Evolutionary conservation across 192 early-diverging fungal species (phyloP).

Genomic region (Piromyces sp.): DNA sequence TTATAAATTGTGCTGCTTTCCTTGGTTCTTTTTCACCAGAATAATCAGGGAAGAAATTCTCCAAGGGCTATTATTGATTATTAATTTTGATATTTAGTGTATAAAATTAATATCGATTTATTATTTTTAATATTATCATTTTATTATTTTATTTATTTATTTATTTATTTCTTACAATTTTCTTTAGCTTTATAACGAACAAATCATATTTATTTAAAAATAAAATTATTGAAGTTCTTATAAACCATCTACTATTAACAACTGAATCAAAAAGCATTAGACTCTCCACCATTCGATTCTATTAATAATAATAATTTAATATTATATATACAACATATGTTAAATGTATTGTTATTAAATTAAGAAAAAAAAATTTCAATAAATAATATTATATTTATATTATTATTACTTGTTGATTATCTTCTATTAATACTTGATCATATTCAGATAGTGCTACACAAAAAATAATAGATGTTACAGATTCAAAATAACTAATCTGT

Average conservation of each 20-base stretch:
- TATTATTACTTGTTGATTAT: constrained; percentile 7
- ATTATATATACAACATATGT: no score
- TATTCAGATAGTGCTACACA: constrained; percentile 85
- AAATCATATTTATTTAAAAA: constrained; percentile 91
- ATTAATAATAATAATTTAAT: no score
- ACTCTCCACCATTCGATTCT: constrained; percentile 87
- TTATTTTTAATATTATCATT: no score
- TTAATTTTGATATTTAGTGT: no score
- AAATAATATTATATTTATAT: no score
- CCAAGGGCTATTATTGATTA: not conserved
- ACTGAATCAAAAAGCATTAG: constrained; percentile 78
- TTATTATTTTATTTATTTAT: no score
- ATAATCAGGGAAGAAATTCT: not conserved
- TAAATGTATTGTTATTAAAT: no score
- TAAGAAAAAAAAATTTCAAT: no score
- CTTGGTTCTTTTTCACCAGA: not conserved
- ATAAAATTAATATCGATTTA: no score
- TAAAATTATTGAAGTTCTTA: constrained; percentile 76
- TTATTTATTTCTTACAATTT: constrained; percentile 11
- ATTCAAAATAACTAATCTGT: constrained; percentile 62
- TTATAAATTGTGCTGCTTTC: not conserved
- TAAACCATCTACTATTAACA: constrained; percentile 83
- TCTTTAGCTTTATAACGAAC: constrained; percentile 60
- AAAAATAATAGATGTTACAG: constrained; percentile 81
- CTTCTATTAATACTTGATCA: constrained; percentile 79